Base-by-base conservation (phyloP, 2,329 filamentous ascomycete genomes). In the Neopestalotiopsis sp. region DNA sequence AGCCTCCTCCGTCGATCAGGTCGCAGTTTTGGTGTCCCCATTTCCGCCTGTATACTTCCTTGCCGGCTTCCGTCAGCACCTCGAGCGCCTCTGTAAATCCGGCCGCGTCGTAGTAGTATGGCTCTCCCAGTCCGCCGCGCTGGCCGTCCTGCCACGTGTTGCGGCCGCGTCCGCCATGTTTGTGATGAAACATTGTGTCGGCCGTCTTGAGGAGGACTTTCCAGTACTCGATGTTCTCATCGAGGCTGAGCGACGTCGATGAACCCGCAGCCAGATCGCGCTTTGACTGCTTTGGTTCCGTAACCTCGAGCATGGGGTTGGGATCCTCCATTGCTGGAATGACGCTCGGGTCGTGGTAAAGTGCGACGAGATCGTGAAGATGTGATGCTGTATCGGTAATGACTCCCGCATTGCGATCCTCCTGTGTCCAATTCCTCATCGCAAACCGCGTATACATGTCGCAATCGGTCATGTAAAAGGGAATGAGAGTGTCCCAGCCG, bases 401-500 rank as follows among this genome's bases (percentile, higher is more conserved):
- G 38, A 84, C 78, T 14, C 82, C 84, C 3, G 78, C 81, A 5
- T 75, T 76, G 1, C 71, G 76, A 60, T 84, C 81, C 4, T 74
- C 71, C 67, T 81, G 82, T 5, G 77, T 80, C 79, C 82, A 84
- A 4, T 82, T 80, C 14, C 75, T 77, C 84, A 87, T 86, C 5
- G 72, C 69, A n/a, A 88, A 71, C 3, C 86, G 81, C 6, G 78
- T 78, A 72, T 88, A 85, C 79, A 86, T 84, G 74, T 89, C 87
- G 76, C 86, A 89, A 73, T 90, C 87, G 42, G 84, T 87, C 69
- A 84, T 81, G 74, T 89, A 89, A 73, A 85, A 90, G 0, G 87
- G 85, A 56, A 90, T 89, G 68, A 86, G 77, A 0, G 84, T 84
- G 73, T 90, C 88, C 86, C 87, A 90, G 0, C 82, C 85, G 24